These are phyloP conservation scores for Aspergillus sp. DNA, from an alignment of 2,329 filamentous ascomycete genomes.

Conservation along the genomic window DNA sequence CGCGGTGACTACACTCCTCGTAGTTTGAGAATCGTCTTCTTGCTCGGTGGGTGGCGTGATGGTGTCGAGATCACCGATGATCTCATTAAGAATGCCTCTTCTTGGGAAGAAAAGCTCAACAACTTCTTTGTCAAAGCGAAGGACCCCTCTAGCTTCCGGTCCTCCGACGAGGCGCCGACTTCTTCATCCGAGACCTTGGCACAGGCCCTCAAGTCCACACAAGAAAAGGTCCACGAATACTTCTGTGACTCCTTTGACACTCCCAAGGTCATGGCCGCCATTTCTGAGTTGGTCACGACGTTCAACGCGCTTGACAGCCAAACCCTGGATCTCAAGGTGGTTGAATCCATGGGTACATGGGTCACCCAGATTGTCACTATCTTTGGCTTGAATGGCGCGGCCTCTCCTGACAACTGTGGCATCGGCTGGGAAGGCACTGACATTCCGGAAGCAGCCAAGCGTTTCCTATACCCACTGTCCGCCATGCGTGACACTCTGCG, in stretches of 20 bases:
- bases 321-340: constrained; percentile 49
- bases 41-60: constrained; percentile 87
- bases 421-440: constrained; percentile 69
- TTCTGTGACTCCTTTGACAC: constrained; percentile 89
- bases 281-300: constrained; percentile 74
- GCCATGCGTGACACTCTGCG: constrained; percentile 60
- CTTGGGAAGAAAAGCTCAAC: constrained; percentile 79
- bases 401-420: constrained; percentile 36
- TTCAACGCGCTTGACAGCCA: constrained; percentile 63
- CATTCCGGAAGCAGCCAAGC: constrained; percentile 60
- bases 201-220: constrained; percentile 32
- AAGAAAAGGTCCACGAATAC: constrained; percentile 62
- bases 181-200: constrained; percentile 12
- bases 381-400: constrained; percentile 66
- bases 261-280: constrained; percentile 72
- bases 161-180: constrained; percentile 9
- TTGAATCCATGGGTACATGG: constrained; percentile 67
- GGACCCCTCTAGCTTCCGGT: constrained; percentile 43
- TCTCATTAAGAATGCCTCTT: constrained; percentile 70
- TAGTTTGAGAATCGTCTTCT: constrained; percentile 79
- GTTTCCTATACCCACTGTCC: constrained; percentile 62
- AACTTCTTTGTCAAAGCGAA: constrained; percentile 65
- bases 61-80: constrained; percentile 88
- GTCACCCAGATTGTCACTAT: constrained; percentile 81
- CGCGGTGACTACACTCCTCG: constrained; percentile 73